Base-by-base conservation (phyloP, 1,284 basidiomycete species). In the Ustilago sp. region DNA sequence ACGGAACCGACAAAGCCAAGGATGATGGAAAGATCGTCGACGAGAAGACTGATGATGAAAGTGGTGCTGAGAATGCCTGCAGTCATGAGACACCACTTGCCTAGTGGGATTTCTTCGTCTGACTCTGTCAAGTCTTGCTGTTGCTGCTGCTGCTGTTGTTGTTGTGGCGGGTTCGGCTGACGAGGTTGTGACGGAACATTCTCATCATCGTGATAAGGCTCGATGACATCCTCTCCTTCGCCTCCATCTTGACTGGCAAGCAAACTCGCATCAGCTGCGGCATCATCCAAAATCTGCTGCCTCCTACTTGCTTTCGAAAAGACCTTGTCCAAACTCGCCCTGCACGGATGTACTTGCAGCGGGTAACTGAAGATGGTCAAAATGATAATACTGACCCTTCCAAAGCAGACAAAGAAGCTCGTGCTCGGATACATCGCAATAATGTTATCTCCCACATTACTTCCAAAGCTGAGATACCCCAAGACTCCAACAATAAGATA, bases 381-480 rank as follows among this genome's bases (percentile, higher is more conserved):
- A 52, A 94, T 88, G 45, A 95, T 93, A 80, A 99, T 97, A 19
- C 95, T 95, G 8, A 98, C 88, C 83, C 98, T 94, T 7, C 95
- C 95, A 73, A 97, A 86, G 45, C 95, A 94, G 74, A 99, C 93
- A 86, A 97, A 93, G 38, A 96, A 87, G 43, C 94, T 94, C 1
- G 93, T 93, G n/a, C 93, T 91, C 2, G 95, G 94, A 83, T 97
- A 98, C 86, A 80, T 85, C 41, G 84, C 79, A 45, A 85, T 85
- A 61, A 86, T 84, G 64, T 86, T 86, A 56, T 79, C 76, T 17
- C 75, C 74, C 4, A 83, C 80, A 81, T 91, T 92, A 53, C 91
- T 91, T 2, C 97, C 97, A 86, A 99, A 99, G 0, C 96, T 98
- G 48, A 98, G 88, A 86, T 99, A 99, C 0, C 97, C 97, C 78